These are phyloP conservation scores for Psidium guajava DNA, from an alignment of 345 rosid genomes.

Conservation along the genomic window DNA sequence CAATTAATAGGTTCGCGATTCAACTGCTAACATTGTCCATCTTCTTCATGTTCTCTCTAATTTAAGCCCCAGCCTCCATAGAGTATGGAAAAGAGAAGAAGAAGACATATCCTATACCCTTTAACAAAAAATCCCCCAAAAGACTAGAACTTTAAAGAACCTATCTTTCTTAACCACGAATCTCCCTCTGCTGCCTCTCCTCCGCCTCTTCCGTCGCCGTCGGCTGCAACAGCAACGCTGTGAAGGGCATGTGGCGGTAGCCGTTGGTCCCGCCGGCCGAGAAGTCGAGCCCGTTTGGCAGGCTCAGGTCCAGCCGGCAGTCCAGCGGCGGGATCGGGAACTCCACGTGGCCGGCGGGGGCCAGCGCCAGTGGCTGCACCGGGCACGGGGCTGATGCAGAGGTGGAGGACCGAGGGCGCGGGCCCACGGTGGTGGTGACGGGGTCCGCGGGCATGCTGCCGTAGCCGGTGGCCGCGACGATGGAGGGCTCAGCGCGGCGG, in stretches of 20 bases:
- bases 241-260: constrained; percentile 47
- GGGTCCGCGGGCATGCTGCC: constrained; percentile 35
- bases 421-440: constrained; percentile 17
- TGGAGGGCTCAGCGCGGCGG: constrained; percentile 45
- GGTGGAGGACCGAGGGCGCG: constrained; percentile 13
- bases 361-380: constrained; percentile 3
- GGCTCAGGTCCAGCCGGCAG: constrained; percentile 33
- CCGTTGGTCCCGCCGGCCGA: constrained; percentile 4
- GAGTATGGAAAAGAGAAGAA: background rate
- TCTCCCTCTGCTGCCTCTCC: constrained; percentile 14
- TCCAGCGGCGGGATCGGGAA: constrained; percentile 15
- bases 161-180: background rate
- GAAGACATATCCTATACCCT: background rate
- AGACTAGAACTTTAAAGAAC: background rate
- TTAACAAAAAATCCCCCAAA: background rate
- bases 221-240: constrained; percentile 44
- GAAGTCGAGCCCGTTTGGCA: constrained; percentile 12
- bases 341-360: background rate
- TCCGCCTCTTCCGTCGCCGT: constrained; percentile 3
- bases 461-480: constrained; percentile 45
- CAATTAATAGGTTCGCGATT: background rate
- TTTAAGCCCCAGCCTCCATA: background rate
- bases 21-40: background rate
- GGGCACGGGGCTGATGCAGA: constrained; percentile 14
- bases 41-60: background rate